Percentiles rank a stretch among this genome's conserved stretches.
Evolutionary conservation across 2,329 filamentous ascomycete species (phyloP).

Genomic region (Sordariomycetes sp.): DNA sequence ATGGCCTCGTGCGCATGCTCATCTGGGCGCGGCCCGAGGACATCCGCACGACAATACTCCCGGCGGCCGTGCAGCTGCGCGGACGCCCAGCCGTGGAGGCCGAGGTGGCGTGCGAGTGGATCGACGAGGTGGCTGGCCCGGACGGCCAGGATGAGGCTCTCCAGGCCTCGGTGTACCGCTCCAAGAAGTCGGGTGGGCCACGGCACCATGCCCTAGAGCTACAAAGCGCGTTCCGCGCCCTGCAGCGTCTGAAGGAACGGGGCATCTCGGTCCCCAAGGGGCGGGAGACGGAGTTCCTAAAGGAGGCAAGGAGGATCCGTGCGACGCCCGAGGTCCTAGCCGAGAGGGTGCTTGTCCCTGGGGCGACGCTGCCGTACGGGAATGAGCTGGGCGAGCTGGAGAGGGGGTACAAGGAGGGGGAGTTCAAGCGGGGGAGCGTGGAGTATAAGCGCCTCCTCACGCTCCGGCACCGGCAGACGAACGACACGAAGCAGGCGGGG

Average conservation of each 20-base stretch:
- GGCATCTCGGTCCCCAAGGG: conserved; percentile 28
- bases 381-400: conserved; percentile 27
- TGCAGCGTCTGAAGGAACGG: conserved; percentile 26
- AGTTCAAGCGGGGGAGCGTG: not conserved
- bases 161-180: conserved; percentile 26
- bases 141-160: conserved; percentile 17
- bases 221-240: conserved; percentile 23
- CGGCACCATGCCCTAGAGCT: conserved; percentile 35
- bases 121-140: conserved; percentile 41
- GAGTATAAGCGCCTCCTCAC: conserved; percentile 11
- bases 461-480: conserved; percentile 15
- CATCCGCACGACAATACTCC: conserved; percentile 38
- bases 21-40: conserved; percentile 56
- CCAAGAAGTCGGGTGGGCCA: conserved; percentile 12
- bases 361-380: conserved; percentile 24
- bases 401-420: conserved; percentile 10
- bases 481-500: conserved; percentile 9
- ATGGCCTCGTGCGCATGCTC: conserved; percentile 69
- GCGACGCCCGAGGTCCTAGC: conserved; percentile 10
- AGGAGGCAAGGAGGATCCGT: conserved; percentile 11
- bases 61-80: conserved; percentile 42
- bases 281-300: conserved; percentile 23
- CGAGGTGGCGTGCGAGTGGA: conserved; percentile 45
- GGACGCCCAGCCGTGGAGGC: conserved; percentile 42
- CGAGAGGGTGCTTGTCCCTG: conserved; percentile 10